Evolutionary conservation across 1,284 basidiomycete genomes (phyloP).

Genomic region (Tylopilus orsonianus): DNA sequence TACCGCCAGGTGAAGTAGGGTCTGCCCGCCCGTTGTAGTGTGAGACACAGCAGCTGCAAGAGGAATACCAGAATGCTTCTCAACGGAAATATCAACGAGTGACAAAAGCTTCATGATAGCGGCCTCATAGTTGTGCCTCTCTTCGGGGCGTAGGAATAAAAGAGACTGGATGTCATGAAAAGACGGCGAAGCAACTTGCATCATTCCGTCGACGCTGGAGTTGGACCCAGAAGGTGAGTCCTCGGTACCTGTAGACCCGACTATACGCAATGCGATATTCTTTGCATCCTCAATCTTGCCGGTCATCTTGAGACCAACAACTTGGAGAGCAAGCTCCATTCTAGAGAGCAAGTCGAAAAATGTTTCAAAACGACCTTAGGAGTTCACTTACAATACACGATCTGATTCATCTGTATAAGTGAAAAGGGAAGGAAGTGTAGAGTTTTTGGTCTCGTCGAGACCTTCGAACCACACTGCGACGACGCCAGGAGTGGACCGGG

Average conservation of each 20-base stretch:
- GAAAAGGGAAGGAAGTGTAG: slow-evolving; percentile 64
- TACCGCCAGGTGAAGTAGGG: slow-evolving; percentile 84
- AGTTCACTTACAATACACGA: slow-evolving; percentile 70
- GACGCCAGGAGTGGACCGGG: slow-evolving; percentile 77
- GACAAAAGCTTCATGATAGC: slow-evolving; percentile 79
- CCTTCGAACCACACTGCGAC: slow-evolving; percentile 90
- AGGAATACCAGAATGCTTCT: slow-evolving; percentile 40
- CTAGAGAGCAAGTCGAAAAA: slow-evolving; percentile 40
- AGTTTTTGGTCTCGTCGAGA: slow-evolving; percentile 57
- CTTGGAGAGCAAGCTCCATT: slow-evolving; percentile 94
- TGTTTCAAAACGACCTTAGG: slow-evolving; percentile 9
- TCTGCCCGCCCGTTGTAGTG: slow-evolving; percentile 70
- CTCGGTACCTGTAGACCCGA: slow-evolving; percentile 59
- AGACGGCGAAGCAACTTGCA: slow-evolving; percentile 50
- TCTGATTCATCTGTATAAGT: slow-evolving; percentile 92
- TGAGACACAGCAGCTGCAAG: slow-evolving; percentile 57
- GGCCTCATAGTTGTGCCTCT: slow-evolving; percentile 68
- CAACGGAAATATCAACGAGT: slow-evolving; percentile 62
- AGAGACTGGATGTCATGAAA: slow-evolving; percentile 53
- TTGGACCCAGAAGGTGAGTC: slow-evolving; percentile 34
- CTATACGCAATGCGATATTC: slow-evolving; percentile 86
- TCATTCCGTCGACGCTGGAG: slow-evolving; percentile 42
- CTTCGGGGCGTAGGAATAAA: slow-evolving; percentile 50
- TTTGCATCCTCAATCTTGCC: slow-evolving; percentile 92
- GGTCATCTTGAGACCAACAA: slow-evolving; percentile 95